Conservation (phyloP, 2,329 filamentous ascomycete genomes). For the Dactylellina haptotyla region DNA sequence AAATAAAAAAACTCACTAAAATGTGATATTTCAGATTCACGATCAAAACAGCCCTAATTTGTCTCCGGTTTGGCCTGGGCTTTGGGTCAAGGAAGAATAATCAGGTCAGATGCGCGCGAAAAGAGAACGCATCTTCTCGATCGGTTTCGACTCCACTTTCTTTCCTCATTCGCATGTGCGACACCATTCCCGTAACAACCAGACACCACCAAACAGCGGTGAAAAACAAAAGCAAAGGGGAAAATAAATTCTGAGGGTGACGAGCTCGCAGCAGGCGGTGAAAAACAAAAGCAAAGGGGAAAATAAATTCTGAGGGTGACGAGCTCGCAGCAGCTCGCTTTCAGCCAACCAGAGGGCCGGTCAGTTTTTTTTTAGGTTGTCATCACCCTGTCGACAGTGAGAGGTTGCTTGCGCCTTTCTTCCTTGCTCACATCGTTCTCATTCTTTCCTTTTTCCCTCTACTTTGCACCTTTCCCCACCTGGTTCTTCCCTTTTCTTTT, state of each 20-base stretch:
- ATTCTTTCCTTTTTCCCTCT: slow-evolving; percentile 22
- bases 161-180: slow-evolving; percentile 43
- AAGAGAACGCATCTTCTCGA: slow-evolving; percentile 48
- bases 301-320: slow-evolving; percentile 30
- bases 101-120: slow-evolving; percentile 48
- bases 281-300: not conserved
- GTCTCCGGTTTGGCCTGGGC: slow-evolving; percentile 33
- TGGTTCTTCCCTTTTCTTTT: not conserved
- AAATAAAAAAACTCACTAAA: not conserved
- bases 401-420: slow-evolving; percentile 42
- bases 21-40: slow-evolving; percentile 35
- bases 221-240: slow-evolving; percentile 8
- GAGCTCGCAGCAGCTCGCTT: slow-evolving; percentile 43
- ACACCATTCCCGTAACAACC: slow-evolving; percentile 46
- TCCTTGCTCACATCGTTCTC: slow-evolving; percentile 21
- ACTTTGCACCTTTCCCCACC: slow-evolving; percentile 10
- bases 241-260: slow-evolving; percentile 27
- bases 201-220: not conserved
- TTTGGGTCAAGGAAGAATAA: slow-evolving; percentile 28
- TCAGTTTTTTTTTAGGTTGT: slow-evolving; percentile 52
- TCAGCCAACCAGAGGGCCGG: slow-evolving; percentile 37
- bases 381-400: slow-evolving; percentile 46
- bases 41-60: slow-evolving; percentile 25
- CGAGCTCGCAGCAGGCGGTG: slow-evolving; percentile 40
- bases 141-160: slow-evolving; percentile 47